Conservation (phyloP, 75 land plant genomes). For the Sequoiadendron giganteum region DNA sequence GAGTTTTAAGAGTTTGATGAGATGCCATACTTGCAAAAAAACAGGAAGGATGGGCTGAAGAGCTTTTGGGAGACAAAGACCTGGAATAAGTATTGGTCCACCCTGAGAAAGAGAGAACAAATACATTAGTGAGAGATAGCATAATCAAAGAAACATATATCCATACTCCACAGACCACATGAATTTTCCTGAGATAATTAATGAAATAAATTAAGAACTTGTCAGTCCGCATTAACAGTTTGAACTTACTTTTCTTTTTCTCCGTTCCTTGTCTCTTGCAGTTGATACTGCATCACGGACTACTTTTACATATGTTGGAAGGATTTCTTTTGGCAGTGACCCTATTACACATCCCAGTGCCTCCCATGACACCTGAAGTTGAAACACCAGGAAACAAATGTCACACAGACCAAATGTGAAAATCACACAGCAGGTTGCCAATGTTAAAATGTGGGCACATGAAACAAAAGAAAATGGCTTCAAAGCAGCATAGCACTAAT, state of each 20-base stretch:
- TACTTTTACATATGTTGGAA: slow-evolving; percentile 82
- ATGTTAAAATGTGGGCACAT: background rate
- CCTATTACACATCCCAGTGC: slow-evolving; percentile 82
- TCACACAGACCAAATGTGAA: background rate
- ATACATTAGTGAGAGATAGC: background rate
- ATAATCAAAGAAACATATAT: background rate
- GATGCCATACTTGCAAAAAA: slow-evolving; percentile 75
- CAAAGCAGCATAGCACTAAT: background rate
- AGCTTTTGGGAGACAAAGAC: slow-evolving; percentile 96
- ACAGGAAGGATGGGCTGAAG: slow-evolving; percentile 91
- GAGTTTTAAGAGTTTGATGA: background rate
- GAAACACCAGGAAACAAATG: background rate
- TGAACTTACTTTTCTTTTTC: slow-evolving; percentile 75
- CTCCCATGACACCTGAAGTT: slow-evolving; percentile 91
- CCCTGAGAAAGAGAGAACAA: slow-evolving; percentile 61
- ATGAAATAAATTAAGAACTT: background rate
- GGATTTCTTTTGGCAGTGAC: slow-evolving; percentile 81
- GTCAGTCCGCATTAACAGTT: background rate
- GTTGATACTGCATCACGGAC: slow-evolving; percentile 99
- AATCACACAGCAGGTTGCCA: background rate
- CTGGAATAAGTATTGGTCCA: slow-evolving; percentile 84
- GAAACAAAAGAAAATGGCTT: background rate
- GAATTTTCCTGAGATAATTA: background rate
- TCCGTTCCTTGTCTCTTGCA: slow-evolving; percentile 95
- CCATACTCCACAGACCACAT: background rate